A percentile compares a stretch with the other conserved stretches of the same genome.
Evolutionary conservation across 306 rosid species (phyloP).

Genomic region (Quercus aquifolioides): DNA sequence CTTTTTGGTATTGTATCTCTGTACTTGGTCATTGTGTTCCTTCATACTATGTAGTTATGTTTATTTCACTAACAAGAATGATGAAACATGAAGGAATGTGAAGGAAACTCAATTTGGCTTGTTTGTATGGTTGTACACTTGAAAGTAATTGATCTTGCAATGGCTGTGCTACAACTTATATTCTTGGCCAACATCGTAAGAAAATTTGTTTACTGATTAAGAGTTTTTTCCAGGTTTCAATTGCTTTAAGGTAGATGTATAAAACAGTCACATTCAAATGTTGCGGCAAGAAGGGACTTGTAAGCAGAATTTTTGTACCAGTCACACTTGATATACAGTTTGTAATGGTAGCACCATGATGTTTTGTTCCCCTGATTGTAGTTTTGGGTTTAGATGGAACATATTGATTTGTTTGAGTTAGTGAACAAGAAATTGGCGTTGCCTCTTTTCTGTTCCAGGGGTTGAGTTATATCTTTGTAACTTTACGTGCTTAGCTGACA

Average conservation of each 20-base stretch:
- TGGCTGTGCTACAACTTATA: not conserved
- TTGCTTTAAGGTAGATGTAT: conserved; percentile 28
- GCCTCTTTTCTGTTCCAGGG: not conserved
- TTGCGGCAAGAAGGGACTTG: conserved; percentile 17
- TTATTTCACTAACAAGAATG: not conserved
- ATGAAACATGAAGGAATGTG: no score
- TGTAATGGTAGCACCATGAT: conserved; percentile 14
- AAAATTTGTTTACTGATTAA: conserved; percentile 1
- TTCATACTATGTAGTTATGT: not conserved
- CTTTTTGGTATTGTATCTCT: not conserved
- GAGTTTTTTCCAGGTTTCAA: conserved; percentile 26
- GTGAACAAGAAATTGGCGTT: not conserved
- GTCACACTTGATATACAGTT: conserved; percentile 11
- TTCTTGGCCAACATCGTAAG: not conserved
- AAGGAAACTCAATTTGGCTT: no score
- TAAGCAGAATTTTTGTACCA: conserved; percentile 3
- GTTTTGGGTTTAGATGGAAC: not conserved
- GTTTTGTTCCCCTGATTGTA: conserved; percentile 14
- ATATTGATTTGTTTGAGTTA: not conserved
- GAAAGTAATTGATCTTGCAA: not conserved
- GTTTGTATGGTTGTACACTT: no score
- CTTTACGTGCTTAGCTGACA: not conserved
- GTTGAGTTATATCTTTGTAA: not conserved
- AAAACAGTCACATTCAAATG: conserved; percentile 23
- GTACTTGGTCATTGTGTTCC: not conserved